phyloP scores from a whole-genome alignment of 768 basidiomycete genomes.

The Pleurotus sapidus region DNA sequence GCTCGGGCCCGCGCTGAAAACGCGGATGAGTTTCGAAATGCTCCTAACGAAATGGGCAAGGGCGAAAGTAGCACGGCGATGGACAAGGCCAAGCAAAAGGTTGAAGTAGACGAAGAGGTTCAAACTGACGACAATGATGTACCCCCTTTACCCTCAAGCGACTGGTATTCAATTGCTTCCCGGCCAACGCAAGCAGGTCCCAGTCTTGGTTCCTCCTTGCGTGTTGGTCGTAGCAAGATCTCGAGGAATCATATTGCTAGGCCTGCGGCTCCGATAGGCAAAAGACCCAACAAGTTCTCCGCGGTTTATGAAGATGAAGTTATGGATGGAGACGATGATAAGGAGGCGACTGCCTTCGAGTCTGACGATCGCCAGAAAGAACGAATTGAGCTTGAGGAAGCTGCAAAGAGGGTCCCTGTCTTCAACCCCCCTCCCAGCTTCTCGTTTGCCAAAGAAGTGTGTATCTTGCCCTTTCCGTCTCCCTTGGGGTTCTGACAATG shows the following conservation, averaged over 20 bases:
- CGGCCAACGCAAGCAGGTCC: neutral
- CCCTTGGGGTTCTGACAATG: constrained; percentile 1
- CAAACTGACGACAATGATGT: constrained; percentile 29
- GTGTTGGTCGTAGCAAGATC: constrained; percentile 60
- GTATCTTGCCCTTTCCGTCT: constrained; percentile 18
- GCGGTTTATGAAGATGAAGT: constrained; percentile 56
- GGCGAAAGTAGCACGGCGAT: constrained; percentile 46
- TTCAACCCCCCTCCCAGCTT: constrained; percentile 65
- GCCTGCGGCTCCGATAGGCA: constrained; percentile 36
- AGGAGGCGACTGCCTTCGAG: constrained; percentile 28
- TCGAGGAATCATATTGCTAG: constrained; percentile 61
- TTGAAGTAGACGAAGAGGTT: constrained; percentile 27
- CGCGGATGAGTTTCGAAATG: neutral
- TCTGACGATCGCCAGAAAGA: constrained; percentile 37
- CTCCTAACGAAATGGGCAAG: neutral
- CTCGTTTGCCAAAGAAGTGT: constrained; percentile 61
- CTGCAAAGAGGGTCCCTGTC: constrained; percentile 49
- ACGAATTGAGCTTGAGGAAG: constrained; percentile 47
- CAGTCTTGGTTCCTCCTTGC: constrained; percentile 44
- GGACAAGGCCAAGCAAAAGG: constrained; percentile 37
- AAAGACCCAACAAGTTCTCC: constrained; percentile 50
- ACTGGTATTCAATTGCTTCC: constrained; percentile 12
- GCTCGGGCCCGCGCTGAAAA: constrained; percentile 33
- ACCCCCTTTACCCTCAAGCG: constrained; percentile 22
- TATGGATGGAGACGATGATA: constrained; percentile 34